phyloP scores from a whole-genome alignment of 2,329 filamentous ascomycete genomes.

The Arachnomyces sp. region DNA sequence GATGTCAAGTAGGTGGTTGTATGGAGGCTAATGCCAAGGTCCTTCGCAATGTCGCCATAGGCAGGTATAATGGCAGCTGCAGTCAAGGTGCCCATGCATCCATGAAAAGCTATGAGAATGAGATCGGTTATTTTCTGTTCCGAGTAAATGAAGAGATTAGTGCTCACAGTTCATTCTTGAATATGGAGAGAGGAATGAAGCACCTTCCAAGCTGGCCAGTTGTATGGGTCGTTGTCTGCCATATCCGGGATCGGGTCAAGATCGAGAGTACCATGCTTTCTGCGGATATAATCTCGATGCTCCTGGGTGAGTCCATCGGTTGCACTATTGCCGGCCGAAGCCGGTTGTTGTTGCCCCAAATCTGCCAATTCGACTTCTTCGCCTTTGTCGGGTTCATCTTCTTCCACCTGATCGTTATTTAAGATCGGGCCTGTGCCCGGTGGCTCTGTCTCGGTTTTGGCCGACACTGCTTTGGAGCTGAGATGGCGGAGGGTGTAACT shows the following conservation, averaged over 20 bases:
- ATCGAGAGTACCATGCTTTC: constrained; percentile 46
- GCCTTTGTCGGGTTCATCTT: too few species aligned
- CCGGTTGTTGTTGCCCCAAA: constrained; percentile 23
- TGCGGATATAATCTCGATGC: constrained; percentile 41
- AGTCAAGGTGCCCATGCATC: constrained; percentile 50
- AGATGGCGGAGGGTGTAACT: too few species aligned
- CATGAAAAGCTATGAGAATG: constrained; percentile 48
- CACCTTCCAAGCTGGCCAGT: constrained; percentile 47
- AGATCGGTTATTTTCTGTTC: constrained; percentile 45
- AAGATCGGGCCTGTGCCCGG: too few species aligned
- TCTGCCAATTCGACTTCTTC: constrained; percentile 6
- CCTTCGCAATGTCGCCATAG: constrained; percentile 45
- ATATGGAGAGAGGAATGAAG: background rate
- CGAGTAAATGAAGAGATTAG: background rate
- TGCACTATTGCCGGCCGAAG: background rate
- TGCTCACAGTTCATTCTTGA: constrained; percentile 2
- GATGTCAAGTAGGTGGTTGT: constrained; percentile 47
- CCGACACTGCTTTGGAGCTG: too few species aligned
- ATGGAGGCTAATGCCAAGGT: constrained; percentile 43
- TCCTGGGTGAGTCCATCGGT: constrained; percentile 13
- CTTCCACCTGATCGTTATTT: too few species aligned
- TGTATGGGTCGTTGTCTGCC: constrained; percentile 47
- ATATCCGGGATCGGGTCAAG: constrained; percentile 46
- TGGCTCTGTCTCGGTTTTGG: too few species aligned
- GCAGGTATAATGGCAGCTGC: constrained; percentile 48